These are phyloP conservation scores for Coccomyxa subellipsoidea DNA, from an alignment of 163 green algal genomes.

Conservation along the genomic window DNA sequence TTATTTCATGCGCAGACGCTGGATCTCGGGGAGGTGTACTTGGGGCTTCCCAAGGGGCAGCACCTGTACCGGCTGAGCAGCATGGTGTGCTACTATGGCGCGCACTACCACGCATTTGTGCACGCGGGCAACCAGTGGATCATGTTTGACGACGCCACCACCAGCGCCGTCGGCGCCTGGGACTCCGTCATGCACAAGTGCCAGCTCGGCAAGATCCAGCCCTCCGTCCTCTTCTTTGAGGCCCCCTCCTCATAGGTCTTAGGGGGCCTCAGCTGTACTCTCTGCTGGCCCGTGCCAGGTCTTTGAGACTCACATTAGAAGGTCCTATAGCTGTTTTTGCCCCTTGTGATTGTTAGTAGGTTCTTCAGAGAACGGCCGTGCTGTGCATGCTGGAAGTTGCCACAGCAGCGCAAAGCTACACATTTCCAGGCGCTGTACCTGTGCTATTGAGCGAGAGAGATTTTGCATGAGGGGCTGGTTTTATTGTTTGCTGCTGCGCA, in stretches of 20 bases:
- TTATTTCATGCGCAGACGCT: conserved; percentile 24
- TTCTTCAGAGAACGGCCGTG: too few relatives aligned
- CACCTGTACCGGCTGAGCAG: conserved; percentile 30
- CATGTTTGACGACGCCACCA: conserved; percentile 41
- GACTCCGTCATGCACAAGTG: conserved; percentile 58
- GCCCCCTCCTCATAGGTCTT: neutral
- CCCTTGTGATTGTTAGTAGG: too few relatives aligned
- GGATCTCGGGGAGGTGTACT: conserved; percentile 35
- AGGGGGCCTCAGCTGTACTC: too few relatives aligned
- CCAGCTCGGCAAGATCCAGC: conserved; percentile 61
- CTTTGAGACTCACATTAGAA: too few relatives aligned
- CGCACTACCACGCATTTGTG: conserved; percentile 47
- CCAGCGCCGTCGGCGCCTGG: conserved; percentile 45
- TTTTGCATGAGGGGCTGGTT: too few relatives aligned
- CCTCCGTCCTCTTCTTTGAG: conserved; percentile 61
- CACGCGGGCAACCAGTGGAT: conserved; percentile 29
- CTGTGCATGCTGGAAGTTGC: too few relatives aligned
- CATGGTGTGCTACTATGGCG: conserved; percentile 51
- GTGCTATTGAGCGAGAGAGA: too few relatives aligned
- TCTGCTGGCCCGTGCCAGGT: too few relatives aligned
- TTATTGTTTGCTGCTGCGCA: too few relatives aligned
- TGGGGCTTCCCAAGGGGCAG: neutral
- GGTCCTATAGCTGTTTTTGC: too few relatives aligned
- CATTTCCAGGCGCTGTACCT: too few relatives aligned
- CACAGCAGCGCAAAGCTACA: too few relatives aligned